These are phyloP conservation scores for Chloridella minuta DNA, from an alignment of 352 stramenopile genomes.

Conservation along the genomic window DNA sequence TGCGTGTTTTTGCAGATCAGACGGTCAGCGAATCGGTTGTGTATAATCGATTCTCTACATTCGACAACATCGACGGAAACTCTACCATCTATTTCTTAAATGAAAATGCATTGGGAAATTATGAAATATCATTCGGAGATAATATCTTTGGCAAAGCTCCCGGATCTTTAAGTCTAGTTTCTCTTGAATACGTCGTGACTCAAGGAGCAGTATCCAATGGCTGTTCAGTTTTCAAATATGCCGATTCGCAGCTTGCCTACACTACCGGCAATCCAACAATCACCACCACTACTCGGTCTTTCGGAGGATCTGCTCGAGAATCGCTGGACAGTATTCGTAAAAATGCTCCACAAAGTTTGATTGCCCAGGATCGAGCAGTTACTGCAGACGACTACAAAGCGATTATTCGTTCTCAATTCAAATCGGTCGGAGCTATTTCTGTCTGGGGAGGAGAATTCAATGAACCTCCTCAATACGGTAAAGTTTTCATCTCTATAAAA, in stretches of 20 bases:
- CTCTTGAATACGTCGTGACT: background rate
- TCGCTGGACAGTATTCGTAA: background rate
- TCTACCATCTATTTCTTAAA: slow-evolving; percentile 11
- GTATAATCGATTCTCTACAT: background rate
- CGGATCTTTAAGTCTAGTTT: too few relatives aligned
- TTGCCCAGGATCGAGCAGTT: background rate
- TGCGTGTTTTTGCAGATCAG: background rate
- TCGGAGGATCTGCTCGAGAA: background rate
- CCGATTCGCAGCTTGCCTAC: background rate
- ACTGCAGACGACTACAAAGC: background rate
- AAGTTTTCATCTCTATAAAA: slow-evolving; percentile 10
- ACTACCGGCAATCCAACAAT: background rate
- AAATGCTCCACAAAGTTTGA: background rate
- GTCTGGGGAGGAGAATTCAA: background rate
- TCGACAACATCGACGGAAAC: background rate
- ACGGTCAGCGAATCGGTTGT: background rate
- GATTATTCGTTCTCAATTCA: background rate
- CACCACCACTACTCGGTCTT: background rate
- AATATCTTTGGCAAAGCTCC: background rate
- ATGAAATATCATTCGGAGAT: slow-evolving; percentile 9
- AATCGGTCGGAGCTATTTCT: background rate
- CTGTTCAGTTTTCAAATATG: background rate
- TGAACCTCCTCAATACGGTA: background rate
- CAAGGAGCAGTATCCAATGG: background rate
- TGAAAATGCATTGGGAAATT: background rate